Conservation (phyloP, 192 early-diverging fungal genomes). For the Coemansia pectinata region DNA sequence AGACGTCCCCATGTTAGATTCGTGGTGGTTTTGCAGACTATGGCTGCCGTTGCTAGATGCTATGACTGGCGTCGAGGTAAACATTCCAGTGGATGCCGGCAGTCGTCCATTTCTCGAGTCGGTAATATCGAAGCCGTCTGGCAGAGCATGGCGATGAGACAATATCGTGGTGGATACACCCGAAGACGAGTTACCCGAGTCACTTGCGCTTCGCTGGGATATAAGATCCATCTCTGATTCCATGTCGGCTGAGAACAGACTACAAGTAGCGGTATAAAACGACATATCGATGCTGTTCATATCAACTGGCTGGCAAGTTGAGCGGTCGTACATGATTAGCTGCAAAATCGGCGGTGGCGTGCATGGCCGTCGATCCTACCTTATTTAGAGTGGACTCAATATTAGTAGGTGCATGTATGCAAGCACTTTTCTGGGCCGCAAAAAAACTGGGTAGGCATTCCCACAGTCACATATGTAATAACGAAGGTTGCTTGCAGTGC, state of each 20-base stretch:
- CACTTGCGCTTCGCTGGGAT: slow-evolving; percentile 28
- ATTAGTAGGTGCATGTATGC: neutral
- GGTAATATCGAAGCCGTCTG: neutral
- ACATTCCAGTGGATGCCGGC: neutral
- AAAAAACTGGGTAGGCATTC: neutral
- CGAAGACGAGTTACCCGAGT: slow-evolving; percentile 20
- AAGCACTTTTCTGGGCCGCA: too few species aligned
- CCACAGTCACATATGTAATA: neutral
- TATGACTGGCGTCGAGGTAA: neutral
- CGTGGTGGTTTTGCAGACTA: neutral
- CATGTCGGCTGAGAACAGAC: slow-evolving; percentile 39
- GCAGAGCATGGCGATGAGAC: neutral
- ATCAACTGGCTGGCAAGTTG: slow-evolving; percentile 33
- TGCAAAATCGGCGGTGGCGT: slow-evolving; percentile 68
- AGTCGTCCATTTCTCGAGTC: neutral
- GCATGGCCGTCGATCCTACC: slow-evolving; percentile 61
- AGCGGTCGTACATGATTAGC: slow-evolving; percentile 57
- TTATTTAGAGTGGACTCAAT: neutral
- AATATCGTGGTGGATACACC: neutral
- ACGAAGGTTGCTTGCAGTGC: neutral
- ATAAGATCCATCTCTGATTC: slow-evolving; percentile 48
- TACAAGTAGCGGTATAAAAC: slow-evolving; percentile 48
- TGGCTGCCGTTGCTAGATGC: neutral
- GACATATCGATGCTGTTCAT: slow-evolving; percentile 34
- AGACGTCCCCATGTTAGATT: neutral